These are phyloP conservation scores for Myxozyma sirexii DNA, from an alignment of 805 yeast genomes.

Conservation along the genomic window DNA sequence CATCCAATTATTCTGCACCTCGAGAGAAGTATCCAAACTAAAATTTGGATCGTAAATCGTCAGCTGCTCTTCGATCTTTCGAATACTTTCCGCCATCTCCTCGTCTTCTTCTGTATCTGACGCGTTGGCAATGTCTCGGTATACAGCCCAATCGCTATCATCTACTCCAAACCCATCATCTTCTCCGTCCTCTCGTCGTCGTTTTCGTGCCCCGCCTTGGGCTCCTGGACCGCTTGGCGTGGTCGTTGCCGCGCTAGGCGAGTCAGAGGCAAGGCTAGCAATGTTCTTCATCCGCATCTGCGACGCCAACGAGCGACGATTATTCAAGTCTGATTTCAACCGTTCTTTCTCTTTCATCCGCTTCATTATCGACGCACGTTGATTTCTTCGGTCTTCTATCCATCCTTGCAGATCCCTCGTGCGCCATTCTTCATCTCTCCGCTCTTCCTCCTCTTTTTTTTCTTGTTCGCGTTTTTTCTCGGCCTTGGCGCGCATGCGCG, in stretches of 20 bases:
- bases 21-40: slow-evolving; percentile 69
- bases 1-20: slow-evolving; percentile 82
- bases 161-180: slow-evolving; percentile 93
- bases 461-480: slow-evolving; percentile 71
- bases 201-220: slow-evolving; percentile 25
- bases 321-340: slow-evolving; percentile 74
- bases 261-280: slow-evolving; percentile 79
- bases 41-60: slow-evolving; percentile 83
- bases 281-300: slow-evolving; percentile 90
- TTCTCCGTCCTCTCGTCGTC: slow-evolving; percentile 63
- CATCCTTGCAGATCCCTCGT: slow-evolving; percentile 72
- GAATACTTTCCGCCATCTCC: slow-evolving; percentile 45
- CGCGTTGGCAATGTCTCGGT: slow-evolving; percentile 75
- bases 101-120: slow-evolving; percentile 78
- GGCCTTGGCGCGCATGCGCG: slow-evolving; percentile 76
- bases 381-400: slow-evolving; percentile 69
- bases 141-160: slow-evolving; percentile 94
- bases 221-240: background rate
- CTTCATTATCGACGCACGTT: slow-evolving; percentile 61
- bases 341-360: slow-evolving; percentile 67
- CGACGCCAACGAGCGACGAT: slow-evolving; percentile 87
- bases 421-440: slow-evolving; percentile 78
- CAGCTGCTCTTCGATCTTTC: slow-evolving; percentile 66
- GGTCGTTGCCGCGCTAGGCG: slow-evolving; percentile 34
- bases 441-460: slow-evolving; percentile 60